A percentile compares a stretch with the other conserved stretches of the same genome.
Evolutionary conservation across 495 filamentous ascomycete species (phyloP).

Genomic region (Aspergillus avenaceus): DNA sequence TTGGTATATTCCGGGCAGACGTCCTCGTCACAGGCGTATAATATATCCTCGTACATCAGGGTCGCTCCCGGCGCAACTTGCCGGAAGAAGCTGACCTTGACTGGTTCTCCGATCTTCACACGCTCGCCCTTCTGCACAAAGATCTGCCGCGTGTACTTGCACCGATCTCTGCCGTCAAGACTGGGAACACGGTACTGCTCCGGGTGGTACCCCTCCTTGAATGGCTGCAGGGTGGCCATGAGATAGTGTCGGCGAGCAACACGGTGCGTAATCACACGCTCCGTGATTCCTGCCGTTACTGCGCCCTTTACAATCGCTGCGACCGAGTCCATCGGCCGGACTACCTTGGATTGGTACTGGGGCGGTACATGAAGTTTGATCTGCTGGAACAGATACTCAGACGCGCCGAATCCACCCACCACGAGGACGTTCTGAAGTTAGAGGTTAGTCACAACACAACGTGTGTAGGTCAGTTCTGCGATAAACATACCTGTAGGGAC

Average conservation of each 20-base stretch:
- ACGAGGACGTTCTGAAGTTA: conserved; percentile 64
- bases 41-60: conserved; percentile 97
- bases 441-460: conserved; percentile 16
- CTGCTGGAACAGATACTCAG: conserved; percentile 80
- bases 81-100: conserved; percentile 98
- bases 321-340: conserved; percentile 81
- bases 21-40: conserved; percentile 98
- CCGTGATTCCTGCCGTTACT: conserved; percentile 89
- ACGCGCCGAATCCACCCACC: conserved; percentile 76
- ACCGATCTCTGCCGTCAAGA: conserved; percentile 93
- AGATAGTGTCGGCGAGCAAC: conserved; percentile 98
- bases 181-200: conserved; percentile 97
- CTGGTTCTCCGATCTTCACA: conserved; percentile 97
- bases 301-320: conserved; percentile 79
- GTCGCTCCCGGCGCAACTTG: conserved; percentile 97
- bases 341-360: conserved; percentile 74
- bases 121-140: conserved; percentile 98
- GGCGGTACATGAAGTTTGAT: conserved; percentile 77
- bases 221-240: conserved; percentile 97
- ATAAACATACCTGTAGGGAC: conserved; percentile 56
- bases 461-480: neutral
- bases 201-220: conserved; percentile 97
- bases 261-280: conserved; percentile 92
- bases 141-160: conserved; percentile 98
- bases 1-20: conserved; percentile 98